Evolutionary conservation across 2,329 filamentous ascomycete genomes (phyloP).

Genomic region (Biscogniauxia mediterranea): DNA sequence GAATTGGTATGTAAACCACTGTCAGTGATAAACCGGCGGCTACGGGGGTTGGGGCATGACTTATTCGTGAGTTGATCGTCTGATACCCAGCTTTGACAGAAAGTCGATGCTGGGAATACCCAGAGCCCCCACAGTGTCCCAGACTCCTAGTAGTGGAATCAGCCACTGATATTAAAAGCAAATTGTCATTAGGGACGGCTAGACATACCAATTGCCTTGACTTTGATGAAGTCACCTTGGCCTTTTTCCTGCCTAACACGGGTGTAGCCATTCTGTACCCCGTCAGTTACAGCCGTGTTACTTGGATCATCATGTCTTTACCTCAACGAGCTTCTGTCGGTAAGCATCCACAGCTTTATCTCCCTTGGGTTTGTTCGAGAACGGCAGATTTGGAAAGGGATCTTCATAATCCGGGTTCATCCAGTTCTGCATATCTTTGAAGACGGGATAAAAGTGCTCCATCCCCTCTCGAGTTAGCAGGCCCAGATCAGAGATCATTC

Average conservation of each 20-base stretch:
- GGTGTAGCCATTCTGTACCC: slow-evolving; percentile 34
- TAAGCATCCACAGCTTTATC: slow-evolving; percentile 42
- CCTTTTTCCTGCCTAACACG: slow-evolving; percentile 40
- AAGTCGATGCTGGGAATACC: slow-evolving; percentile 33
- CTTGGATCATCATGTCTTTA: slow-evolving; percentile 14
- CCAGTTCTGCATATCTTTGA: slow-evolving; percentile 57
- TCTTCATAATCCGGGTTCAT: slow-evolving; percentile 44
- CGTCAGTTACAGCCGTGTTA: slow-evolving; percentile 3
- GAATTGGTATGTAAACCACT: slow-evolving; percentile 44
- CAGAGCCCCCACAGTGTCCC: slow-evolving; percentile 48
- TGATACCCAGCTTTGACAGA: slow-evolving; percentile 46
- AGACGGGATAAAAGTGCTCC: slow-evolving; percentile 54
- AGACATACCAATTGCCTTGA: slow-evolving; percentile 42
- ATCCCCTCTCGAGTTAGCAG: slow-evolving; percentile 53
- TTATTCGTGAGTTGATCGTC: slow-evolving; percentile 46
- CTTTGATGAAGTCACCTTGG: slow-evolving; percentile 43
- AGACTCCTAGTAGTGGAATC: slow-evolving; percentile 40
- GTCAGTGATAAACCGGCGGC: slow-evolving; percentile 29
- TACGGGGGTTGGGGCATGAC: slow-evolving; percentile 27
- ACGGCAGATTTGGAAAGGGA: slow-evolving; percentile 46
- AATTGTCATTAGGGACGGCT: neutral
- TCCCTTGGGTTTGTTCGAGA: slow-evolving; percentile 48
- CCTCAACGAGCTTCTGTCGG: slow-evolving; percentile 42
- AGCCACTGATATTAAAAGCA: slow-evolving; percentile 4
- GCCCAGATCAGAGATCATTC: slow-evolving; percentile 51